Evolutionary conservation across 2,329 filamentous ascomycete genomes (phyloP), one percentile per base, ranked within the genome.

Genomic region (Xylaria sp.): DNA sequence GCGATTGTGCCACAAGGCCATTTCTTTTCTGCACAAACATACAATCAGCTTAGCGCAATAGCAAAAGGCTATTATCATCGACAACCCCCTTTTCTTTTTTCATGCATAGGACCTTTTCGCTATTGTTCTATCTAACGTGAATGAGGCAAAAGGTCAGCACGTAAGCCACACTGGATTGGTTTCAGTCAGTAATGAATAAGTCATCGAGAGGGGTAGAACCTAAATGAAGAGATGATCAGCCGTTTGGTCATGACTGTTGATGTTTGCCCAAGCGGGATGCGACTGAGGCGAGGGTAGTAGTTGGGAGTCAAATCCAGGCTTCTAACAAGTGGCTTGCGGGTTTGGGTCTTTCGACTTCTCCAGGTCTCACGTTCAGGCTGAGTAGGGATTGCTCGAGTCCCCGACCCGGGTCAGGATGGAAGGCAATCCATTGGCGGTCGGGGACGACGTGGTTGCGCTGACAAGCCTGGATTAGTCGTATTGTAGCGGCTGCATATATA

Each of bases 351-450:
- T 59, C 15, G 46, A 26, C 9, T 60, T 51, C 68, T 60, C 63
- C 51, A 65, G 69, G 67, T 56, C 64, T 67, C 58, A 65, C 60
- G 56, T 67, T 67, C 69, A 68, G 68, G 70, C 68, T 68, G 68
- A 70, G 67, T 56, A 65, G 56, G 46, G 62, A 59, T 56, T 54
- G 64, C 44, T 63, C 49, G 9, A 62, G 48, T 59, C 59, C 51
- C 68, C 60, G 66, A 44, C 63, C 28, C 60, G 59, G 56, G 15
- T 44, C 51, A 15, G 59, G 57, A 63, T 59, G 31, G 57, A 57
- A 49, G 46, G 33, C n/a, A 13, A 56, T 48, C 58, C 48, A 68
- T 68, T 66, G 68, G 62, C 60, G 44, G 56, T n/a, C 36, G n/a
- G 65, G 44, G 38, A 38, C 26, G 20, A 15, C 59, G 61, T 61